Evolutionary conservation across 2,329 filamentous ascomycete genomes (phyloP).

Genomic region (Fusarium sp.): DNA sequence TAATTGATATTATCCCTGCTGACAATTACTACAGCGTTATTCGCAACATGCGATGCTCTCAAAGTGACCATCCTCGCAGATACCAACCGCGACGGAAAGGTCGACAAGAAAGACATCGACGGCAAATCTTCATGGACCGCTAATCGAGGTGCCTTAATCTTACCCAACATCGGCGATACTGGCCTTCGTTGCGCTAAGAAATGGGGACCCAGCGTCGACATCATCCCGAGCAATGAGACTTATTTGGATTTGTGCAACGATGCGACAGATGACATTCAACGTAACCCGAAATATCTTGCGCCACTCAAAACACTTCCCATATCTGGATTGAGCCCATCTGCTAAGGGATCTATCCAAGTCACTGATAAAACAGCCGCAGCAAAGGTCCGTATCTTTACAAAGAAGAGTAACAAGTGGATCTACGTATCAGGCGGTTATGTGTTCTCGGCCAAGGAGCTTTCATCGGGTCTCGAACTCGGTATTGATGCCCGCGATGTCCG

Average conservation of each 20-base stretch:
- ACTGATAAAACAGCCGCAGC: slow-evolving; percentile 10
- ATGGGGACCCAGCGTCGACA: slow-evolving; percentile 14
- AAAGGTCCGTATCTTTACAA: slow-evolving; percentile 46
- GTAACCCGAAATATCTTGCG: slow-evolving; percentile 46
- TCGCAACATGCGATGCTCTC: slow-evolving; percentile 13
- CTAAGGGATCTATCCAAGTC: slow-evolving; percentile 29
- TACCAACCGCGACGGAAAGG: slow-evolving; percentile 50
- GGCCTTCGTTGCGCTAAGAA: slow-evolving; percentile 44
- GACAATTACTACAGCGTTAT: neutral
- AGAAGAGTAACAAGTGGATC: slow-evolving; percentile 38
- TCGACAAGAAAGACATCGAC: slow-evolving; percentile 41
- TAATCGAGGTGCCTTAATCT: slow-evolving; percentile 47
- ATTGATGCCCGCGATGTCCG: slow-evolving; percentile 49
- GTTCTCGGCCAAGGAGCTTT: slow-evolving; percentile 45
- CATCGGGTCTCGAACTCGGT: slow-evolving; percentile 46
- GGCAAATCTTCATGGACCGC: slow-evolving; percentile 43
- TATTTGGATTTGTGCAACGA: slow-evolving; percentile 49
- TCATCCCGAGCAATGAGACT: slow-evolving; percentile 11
- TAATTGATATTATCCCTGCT: neutral
- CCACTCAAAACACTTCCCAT: slow-evolving; percentile 47
- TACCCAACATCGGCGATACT: slow-evolving; percentile 52
- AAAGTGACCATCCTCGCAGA: slow-evolving; percentile 46
- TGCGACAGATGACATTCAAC: slow-evolving; percentile 47
- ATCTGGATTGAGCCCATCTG: slow-evolving; percentile 6
- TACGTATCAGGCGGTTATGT: slow-evolving; percentile 37